Evolutionary conservation across 768 basidiomycete genomes (phyloP), one percentile per base, ranked within the genome.

Genomic region (Hebeloma cylindrosporum): DNA sequence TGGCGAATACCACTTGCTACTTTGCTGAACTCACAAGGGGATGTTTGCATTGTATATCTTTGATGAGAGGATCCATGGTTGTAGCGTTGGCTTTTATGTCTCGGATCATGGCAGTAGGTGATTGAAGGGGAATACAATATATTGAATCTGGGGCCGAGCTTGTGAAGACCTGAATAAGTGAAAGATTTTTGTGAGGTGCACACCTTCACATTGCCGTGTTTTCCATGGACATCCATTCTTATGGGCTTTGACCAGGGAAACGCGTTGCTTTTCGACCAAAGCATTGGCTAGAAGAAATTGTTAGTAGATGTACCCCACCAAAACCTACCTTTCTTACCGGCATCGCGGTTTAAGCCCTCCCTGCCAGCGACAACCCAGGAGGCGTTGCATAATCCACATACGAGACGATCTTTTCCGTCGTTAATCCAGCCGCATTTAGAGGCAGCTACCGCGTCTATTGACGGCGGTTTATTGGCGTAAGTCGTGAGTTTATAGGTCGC

Each of bases 141-240:
- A 91, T 80, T 0, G 82, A 81, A 33, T 75, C 87, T 76, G 28
- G 3, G 35, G 30, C 14, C 16, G 6, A 7, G 48, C 27, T 10
- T 4, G 18, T 17, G 16, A 8, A 7, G 26, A 10, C 7, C 9
- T 23, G 31, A 10, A n/a, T n/a, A n/a, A n/a, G n/a, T n/a, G 21
- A 21, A 51, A 10, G 40, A 5, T 28, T 45, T 11, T 11, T 32
- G 2, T 48, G 22, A 40, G 26, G 31, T 23, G 62, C 80, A 50
- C 56, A 92, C 89, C 67, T 61, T 90, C 86, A 53, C 89, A 91
- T 60, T 92, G 90, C 44, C 79, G 77, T 38, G 74, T 70, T 61
- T 79, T 87, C 90, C 90, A 93, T 2, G 90, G 89, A 58, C 90
- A 93, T 0, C 86, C 85, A 33, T 80, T 73, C 61, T 90, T 90